Evolutionary conservation across 2,329 filamentous ascomycete genomes (phyloP).

Genomic region (Rosellinia necatrix): DNA sequence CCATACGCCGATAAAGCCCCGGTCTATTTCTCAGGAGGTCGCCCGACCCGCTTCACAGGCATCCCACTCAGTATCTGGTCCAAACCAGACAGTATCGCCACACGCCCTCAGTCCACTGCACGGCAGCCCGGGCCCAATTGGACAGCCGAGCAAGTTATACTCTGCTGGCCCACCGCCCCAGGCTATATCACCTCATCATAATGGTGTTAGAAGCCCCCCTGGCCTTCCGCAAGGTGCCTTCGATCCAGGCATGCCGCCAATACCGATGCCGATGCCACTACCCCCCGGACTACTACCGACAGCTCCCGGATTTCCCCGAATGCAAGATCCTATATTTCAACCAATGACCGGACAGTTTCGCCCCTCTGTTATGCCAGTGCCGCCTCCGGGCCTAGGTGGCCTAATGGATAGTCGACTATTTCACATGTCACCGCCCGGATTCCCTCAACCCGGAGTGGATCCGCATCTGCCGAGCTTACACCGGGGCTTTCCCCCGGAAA

Average conservation of each 20-base stretch:
- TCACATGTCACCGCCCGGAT: constrained; percentile 58
- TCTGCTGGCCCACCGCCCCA: constrained; percentile 47
- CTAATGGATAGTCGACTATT: constrained; percentile 50
- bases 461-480: constrained; percentile 44
- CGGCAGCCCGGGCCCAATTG: constrained; percentile 66
- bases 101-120: constrained; percentile 67
- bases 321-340: constrained; percentile 52
- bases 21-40: constrained; percentile 80
- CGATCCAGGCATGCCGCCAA: constrained; percentile 55
- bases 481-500: constrained; percentile 44
- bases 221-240: constrained; percentile 49
- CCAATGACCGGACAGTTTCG: constrained; percentile 49
- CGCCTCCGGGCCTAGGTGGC: constrained; percentile 55
- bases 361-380: constrained; percentile 53
- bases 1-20: constrained; percentile 76
- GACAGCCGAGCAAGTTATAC: constrained; percentile 66
- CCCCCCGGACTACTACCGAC: constrained; percentile 62
- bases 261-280: constrained; percentile 64
- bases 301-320: constrained; percentile 50
- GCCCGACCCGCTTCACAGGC: constrained; percentile 71
- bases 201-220: constrained; percentile 61
- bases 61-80: constrained; percentile 62
- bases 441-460: constrained; percentile 50
- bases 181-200: constrained; percentile 67
- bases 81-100: constrained; percentile 63